phyloP scores from a whole-genome alignment of 352 stramenopile species.

The Thraustochytrium aureum region DNA sequence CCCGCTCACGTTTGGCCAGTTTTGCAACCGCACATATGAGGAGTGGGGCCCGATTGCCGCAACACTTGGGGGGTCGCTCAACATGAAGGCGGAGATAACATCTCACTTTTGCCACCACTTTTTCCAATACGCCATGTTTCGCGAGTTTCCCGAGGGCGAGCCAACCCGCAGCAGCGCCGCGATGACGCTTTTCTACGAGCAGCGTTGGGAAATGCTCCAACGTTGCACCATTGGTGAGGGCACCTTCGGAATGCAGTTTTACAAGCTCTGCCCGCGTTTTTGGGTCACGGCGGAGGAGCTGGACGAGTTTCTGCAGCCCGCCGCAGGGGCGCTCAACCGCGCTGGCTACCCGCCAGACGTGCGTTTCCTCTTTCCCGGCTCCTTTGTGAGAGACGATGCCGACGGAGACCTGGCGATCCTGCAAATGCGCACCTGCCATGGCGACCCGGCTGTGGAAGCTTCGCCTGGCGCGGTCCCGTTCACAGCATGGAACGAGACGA shows the following conservation, averaged over 20 bases:
- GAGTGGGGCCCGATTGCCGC: slow-evolving; percentile 45
- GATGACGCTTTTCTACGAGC: neutral
- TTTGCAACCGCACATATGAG: slow-evolving; percentile 11
- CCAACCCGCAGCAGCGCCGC: neutral
- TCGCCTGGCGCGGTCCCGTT: neutral
- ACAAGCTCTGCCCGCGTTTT: slow-evolving; percentile 24
- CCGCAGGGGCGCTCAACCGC: slow-evolving; percentile 14
- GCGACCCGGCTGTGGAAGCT: neutral
- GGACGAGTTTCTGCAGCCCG: neutral
- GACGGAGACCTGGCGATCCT: neutral
- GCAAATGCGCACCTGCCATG: slow-evolving; percentile 30
- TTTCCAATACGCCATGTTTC: slow-evolving; percentile 30
- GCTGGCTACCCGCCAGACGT: neutral
- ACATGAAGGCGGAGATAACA: slow-evolving; percentile 10
- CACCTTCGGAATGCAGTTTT: slow-evolving; percentile 7
- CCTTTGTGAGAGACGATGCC: neutral
- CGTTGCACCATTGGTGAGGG: neutral
- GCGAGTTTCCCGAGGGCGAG: neutral
- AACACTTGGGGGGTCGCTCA: neutral
- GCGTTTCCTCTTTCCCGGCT: slow-evolving; percentile 23
- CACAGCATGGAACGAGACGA: neutral
- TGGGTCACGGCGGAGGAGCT: slow-evolving; percentile 46
- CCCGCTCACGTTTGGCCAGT: slow-evolving; percentile 51
- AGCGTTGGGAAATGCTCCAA: neutral
- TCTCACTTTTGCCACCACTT: slow-evolving; percentile 56